Base-by-base conservation (phyloP, 129 eudicot species). In the Chrysanthemum makinoi region DNA sequence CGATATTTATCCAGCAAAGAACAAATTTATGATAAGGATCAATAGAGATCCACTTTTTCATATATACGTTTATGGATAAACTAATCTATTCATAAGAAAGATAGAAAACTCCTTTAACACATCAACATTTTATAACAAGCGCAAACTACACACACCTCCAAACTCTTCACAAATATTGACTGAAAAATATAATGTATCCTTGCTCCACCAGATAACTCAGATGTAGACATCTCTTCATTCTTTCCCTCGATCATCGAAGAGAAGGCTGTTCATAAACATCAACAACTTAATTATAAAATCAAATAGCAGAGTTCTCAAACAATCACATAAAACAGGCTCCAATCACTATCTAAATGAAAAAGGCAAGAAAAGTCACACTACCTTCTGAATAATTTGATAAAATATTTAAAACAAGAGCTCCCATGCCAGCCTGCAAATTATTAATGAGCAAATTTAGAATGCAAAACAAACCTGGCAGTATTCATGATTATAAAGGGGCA, bases 171-270 rank as follows among this genome's bases (percentile, higher is more conserved):
- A 80, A 87, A 95, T 39, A 95, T 95, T 11, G 87, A 86, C 77
- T 95, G 99, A 79, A 90, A 95, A 62, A 95, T 95, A 72, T 87
- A 90, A 66, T 90, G 97, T 53, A 95, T 84, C 71, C 99, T 85
- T 69, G 99, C 99, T 76, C 97, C 99, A 68, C 99, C 97, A 39
- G 96, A 95, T 64, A 95, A 79, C 88, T 95, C 97, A 62, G 94
- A 73, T 12, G 99, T 95, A 1, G 96, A 95, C 96, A 90, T 87
- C 79, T 90, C 99, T 81, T 95, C 96, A 71, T 86, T 86, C 83
- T 95, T 95, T 26, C 99, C 99, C 80, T 95, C 99, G 20, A 95
- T 88, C 97, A 90, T 82, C 28, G 97, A 90, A 77, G 89, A 83
- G 75, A 91, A 88, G 61, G 91, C 94, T 88, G 94, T 81, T 66